Evolutionary conservation across 768 basidiomycete species (phyloP), one percentile per base, ranked within the genome.

Genomic region (Boletus barrowsii): DNA sequence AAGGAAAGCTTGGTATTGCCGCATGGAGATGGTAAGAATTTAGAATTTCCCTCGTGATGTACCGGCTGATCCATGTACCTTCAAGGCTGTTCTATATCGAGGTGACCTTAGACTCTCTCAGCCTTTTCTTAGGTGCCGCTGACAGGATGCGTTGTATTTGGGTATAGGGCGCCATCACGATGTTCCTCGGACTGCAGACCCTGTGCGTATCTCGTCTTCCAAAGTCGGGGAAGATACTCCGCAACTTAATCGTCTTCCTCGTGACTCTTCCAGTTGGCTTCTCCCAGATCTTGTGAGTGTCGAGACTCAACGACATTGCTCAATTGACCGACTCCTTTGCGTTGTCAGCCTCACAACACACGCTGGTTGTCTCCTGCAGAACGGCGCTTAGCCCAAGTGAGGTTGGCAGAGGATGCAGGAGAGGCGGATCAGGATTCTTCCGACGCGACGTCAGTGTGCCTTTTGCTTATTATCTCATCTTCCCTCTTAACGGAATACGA

Each of bases 1-100:
- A 90, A 56, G 87, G 85, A 2, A 76, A 75, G 47, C 72, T 79
- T 5, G 87, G 87, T 2, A 83, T 87, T 40, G 65, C 82, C 29
- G 86, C 84, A 10, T 90, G 88, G 88, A 63, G 84, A 74, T 90
- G 83, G 84, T 83, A 56, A 55, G 73, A 53, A 13, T 18, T n/a
- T 18, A 10, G n/a, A 47, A 26, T 46, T 26, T 40, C 33, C 29
- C n/a, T 24, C 26, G 26, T 15, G 42, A 37, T 29, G 29, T n/a
- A 41, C 48, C 6, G 2, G 18, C 46, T 51, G 22, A 54, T 32
- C 11, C 42, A 24, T 37, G 15, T 13, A 50, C 15, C 41, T 30
- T 3, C 55, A 83, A 59, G 86, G 87, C 59, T 88, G 36, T 89
- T 89, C 65, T 86, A 78, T 63, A 85, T 88, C 42, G 87, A 86